A percentile compares a stretch with the other conserved stretches of the same genome.
Evolutionary conservation across 163 green algal genomes (phyloP).

Genomic region (Scenedesmus sp.): DNA sequence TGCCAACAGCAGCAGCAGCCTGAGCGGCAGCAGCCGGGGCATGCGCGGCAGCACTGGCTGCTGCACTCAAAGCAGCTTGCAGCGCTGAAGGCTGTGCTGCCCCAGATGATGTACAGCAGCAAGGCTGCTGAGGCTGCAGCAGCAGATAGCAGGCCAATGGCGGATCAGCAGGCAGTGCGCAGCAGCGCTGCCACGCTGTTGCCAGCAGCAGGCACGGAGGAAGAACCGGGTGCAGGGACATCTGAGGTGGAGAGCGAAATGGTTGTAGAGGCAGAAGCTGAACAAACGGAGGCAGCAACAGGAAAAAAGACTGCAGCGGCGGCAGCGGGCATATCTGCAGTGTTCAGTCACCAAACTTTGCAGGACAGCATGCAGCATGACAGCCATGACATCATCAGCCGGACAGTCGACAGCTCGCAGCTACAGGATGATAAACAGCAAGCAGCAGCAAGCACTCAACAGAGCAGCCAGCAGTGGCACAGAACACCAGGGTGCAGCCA

Average conservation of each 20-base stretch:
- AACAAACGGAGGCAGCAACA: background rate
- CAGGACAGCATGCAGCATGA: background rate
- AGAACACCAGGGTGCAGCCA: background rate
- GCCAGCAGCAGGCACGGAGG: background rate
- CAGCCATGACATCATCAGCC: background rate
- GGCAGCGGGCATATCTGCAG: background rate
- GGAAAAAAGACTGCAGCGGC: background rate
- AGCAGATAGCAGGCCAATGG: background rate
- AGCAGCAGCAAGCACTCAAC: background rate
- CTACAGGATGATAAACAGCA: background rate
- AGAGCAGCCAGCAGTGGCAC: background rate
- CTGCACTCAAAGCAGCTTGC: background rate
- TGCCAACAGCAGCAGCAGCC: background rate
- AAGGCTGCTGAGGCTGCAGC: background rate
- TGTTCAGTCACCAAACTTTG: background rate
- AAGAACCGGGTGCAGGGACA: background rate
- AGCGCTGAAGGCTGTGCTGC: background rate
- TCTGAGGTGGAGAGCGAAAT: background rate
- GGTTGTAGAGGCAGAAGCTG: background rate
- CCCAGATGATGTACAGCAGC: background rate
- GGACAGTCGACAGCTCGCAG: background rate
- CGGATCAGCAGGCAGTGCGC: background rate
- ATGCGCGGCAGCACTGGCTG: constrained; percentile 30
- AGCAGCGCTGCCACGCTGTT: background rate
- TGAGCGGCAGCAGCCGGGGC: background rate